Evolutionary conservation across 352 stramenopile species (phyloP).

Genomic region (Phytophthora sp.): DNA sequence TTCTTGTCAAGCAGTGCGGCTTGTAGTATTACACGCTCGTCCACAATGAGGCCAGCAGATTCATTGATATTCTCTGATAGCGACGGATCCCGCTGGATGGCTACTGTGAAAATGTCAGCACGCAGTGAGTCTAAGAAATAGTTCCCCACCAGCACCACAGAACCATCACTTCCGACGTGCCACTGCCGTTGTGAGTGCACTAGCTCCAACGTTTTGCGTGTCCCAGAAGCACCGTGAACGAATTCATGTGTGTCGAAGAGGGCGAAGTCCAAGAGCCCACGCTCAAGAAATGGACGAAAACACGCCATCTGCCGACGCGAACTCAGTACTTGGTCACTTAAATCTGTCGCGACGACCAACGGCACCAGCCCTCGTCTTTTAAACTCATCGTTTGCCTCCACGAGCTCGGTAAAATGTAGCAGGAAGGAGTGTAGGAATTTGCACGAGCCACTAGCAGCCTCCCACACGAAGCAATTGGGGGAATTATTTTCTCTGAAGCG

Average conservation of each 20-base stretch:
- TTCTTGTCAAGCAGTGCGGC: conserved; percentile 49
- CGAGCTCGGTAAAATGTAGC: conserved; percentile 63
- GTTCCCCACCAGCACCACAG: conserved; percentile 81
- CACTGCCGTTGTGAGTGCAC: conserved; percentile 36
- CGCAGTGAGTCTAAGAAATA: conserved; percentile 86
- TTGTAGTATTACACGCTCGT: conserved; percentile 31
- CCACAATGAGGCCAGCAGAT: not conserved
- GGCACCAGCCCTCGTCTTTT: conserved; percentile 43
- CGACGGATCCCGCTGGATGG: conserved; percentile 2
- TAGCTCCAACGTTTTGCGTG: conserved; percentile 42
- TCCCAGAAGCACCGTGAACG: conserved; percentile 22
- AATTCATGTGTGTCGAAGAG: conserved; percentile 69
- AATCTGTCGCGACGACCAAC: conserved; percentile 71
- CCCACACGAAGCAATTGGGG: conserved; percentile 85
- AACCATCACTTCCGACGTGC: conserved; percentile 53
- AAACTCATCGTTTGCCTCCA: conserved; percentile 36
- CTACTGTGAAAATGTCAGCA: conserved; percentile 68
- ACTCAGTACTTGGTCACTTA: conserved; percentile 73
- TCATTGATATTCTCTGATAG: not conserved
- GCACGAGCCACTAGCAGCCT: conserved; percentile 81
- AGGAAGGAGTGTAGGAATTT: conserved; percentile 83
- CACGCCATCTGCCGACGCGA: conserved; percentile 65
- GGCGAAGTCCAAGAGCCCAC: conserved; percentile 67
- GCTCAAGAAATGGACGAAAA: conserved; percentile 56
- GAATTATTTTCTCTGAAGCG: conserved; percentile 1